Percentiles rank a stretch among this genome's conserved stretches.
Evolutionary conservation across 108 stramenopile genomes (phyloP).

Genomic region (Conticribra guillardii): DNA sequence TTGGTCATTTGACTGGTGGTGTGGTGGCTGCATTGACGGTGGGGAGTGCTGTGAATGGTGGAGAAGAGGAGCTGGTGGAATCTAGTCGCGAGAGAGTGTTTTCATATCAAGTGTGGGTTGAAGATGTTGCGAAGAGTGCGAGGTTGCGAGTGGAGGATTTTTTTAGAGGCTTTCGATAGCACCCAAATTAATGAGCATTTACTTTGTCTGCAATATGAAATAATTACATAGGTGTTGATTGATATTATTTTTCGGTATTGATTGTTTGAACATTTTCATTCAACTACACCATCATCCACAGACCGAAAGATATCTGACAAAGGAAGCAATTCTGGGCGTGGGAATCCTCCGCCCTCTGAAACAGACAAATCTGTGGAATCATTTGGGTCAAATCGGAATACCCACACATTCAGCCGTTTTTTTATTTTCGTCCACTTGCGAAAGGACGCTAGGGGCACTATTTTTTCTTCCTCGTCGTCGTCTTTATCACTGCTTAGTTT

Average conservation of each 20-base stretch:
- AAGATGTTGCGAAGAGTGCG: constrained; percentile 7
- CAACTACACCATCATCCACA: not conserved
- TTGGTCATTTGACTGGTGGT: constrained; percentile 80
- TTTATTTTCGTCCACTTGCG: constrained; percentile 53
- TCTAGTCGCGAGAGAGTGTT: constrained; percentile 37
- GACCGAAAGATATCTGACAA: constrained; percentile 53
- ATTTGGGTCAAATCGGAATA: constrained; percentile 49
- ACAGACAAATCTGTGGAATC: constrained; percentile 47
- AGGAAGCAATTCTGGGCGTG: constrained; percentile 55
- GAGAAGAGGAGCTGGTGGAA: constrained; percentile 5
- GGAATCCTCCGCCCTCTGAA: constrained; percentile 56
- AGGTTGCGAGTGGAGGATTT: not conserved
- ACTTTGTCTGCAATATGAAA: not conserved
- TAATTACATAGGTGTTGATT: no score
- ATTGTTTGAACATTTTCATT: no score
- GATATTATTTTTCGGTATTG: no score
- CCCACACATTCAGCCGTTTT: constrained; percentile 56
- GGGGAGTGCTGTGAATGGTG: constrained; percentile 9
- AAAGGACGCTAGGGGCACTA: constrained; percentile 46
- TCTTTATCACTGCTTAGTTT: no score
- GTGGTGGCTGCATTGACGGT: constrained; percentile 53
- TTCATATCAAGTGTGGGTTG: constrained; percentile 21
- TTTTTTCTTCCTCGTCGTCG: constrained; percentile 13
- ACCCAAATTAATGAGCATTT: not conserved
- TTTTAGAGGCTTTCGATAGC: constrained; percentile 1